phyloP scores from a whole-genome alignment of 2,329 filamentous ascomycete genomes.

The Talaromyces pinophilus region DNA sequence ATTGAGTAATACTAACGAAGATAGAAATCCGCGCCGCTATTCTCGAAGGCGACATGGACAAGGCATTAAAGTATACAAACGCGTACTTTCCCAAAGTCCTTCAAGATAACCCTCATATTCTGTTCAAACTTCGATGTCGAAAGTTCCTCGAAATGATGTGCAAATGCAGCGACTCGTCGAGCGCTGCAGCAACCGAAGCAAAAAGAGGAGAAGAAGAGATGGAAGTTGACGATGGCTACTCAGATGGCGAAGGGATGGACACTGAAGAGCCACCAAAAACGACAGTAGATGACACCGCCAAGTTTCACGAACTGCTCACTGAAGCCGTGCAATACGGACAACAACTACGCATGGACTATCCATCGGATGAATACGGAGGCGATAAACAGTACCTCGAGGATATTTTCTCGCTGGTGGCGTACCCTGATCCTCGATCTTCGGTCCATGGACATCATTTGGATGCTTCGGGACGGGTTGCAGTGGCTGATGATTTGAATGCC shows the following conservation, averaged over 20 bases:
- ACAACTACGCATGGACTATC: conserved; percentile 74
- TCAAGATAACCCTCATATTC: conserved; percentile 75
- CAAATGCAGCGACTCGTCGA: conserved; percentile 64
- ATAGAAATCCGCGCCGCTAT: conserved; percentile 75
- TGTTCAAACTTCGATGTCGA: conserved; percentile 83
- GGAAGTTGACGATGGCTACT: conserved; percentile 58
- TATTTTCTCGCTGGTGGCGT: conserved; percentile 86
- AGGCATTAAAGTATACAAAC: conserved; percentile 78
- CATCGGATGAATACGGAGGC: conserved; percentile 67
- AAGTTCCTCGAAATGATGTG: conserved; percentile 96
- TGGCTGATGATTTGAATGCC: conserved; percentile 92
- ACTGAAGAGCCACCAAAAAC: conserved; percentile 47
- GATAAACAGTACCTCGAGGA: conserved; percentile 74
- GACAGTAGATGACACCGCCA: conserved; percentile 30
- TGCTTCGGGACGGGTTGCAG: conserved; percentile 68
- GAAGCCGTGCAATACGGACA: conserved; percentile 79
- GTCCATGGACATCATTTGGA: conserved; percentile 78
- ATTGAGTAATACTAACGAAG: background rate
- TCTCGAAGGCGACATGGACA: conserved; percentile 88
- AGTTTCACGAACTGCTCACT: conserved; percentile 58
- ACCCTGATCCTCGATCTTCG: conserved; percentile 75
- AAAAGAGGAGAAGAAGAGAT: conserved; percentile 44
- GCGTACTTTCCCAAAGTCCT: conserved; percentile 79
- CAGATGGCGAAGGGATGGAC: conserved; percentile 55
- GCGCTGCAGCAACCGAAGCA: conserved; percentile 39